Evolutionary conservation across 306 rosid species (phyloP).

Genomic region (Oemleria cerasiformis): DNA sequence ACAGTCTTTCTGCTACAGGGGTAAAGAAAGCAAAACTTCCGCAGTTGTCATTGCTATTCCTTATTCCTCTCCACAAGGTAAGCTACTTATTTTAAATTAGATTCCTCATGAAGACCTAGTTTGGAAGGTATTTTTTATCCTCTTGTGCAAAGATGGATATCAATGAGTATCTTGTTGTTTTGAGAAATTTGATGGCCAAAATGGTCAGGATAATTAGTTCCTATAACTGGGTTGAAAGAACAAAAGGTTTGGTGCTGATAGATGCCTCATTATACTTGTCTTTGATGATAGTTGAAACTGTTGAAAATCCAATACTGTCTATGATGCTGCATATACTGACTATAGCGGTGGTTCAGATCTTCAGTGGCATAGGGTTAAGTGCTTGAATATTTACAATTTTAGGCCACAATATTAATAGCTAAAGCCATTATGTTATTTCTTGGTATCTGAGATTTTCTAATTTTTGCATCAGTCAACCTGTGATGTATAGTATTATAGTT

Average conservation of each 20-base stretch:
- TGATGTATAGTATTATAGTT: not conserved
- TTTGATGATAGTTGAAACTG: not conserved
- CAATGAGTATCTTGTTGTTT: not conserved
- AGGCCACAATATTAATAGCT: not conserved
- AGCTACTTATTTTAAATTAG: not conserved
- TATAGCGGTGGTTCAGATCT: no score
- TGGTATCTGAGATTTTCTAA: not conserved
- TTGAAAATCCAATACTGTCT: not conserved
- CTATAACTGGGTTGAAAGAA: not conserved
- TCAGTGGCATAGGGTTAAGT: no score
- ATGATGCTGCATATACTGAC: not conserved
- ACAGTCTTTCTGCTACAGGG: conserved; percentile 1
- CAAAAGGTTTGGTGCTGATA: not conserved
- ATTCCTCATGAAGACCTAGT: not conserved
- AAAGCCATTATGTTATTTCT: not conserved
- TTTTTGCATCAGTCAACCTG: not conserved
- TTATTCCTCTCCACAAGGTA: conserved; percentile 5
- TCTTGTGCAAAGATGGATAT: not conserved
- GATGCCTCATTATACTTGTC: not conserved
- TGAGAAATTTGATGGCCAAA: not conserved
- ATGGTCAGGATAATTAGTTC: not conserved
- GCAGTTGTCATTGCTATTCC: not conserved
- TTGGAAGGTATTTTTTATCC: not conserved
- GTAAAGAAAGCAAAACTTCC: not conserved
- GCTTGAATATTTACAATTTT: no score